Conservation (phyloP, 345 rosid genomes). For the Raphanus sativus region DNA sequence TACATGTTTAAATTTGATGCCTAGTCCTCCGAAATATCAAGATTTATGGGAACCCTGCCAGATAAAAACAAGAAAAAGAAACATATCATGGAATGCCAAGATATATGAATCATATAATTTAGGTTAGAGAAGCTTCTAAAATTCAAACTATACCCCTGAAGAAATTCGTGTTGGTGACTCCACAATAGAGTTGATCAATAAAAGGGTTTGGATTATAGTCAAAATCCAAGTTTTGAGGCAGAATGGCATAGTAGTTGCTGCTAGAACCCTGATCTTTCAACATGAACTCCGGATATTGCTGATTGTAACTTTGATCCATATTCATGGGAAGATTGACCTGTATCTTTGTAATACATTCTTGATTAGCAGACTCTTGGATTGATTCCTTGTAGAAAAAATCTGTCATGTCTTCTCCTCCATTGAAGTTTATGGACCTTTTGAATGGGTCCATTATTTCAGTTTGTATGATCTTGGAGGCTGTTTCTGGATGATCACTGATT, state of each 20-base stretch:
- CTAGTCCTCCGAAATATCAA: neutral
- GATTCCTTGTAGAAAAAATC: slow-evolving; percentile 29
- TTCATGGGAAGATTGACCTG: slow-evolving; percentile 36
- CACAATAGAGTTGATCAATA: slow-evolving; percentile 40
- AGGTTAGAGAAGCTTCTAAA: neutral
- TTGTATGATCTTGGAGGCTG: slow-evolving; percentile 30
- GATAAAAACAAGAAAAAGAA: slow-evolving; percentile 14
- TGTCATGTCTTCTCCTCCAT: slow-evolving; percentile 25
- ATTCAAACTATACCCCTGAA: slow-evolving; percentile 40
- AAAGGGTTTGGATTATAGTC: slow-evolving; percentile 39
- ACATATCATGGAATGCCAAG: slow-evolving; percentile 10
- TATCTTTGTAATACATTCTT: slow-evolving; percentile 37
- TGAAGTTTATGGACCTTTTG: slow-evolving; percentile 32
- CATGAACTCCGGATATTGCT: slow-evolving; percentile 34
- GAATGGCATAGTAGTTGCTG: slow-evolving; percentile 38
- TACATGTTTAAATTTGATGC: slow-evolving; percentile 18
- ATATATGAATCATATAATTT: neutral
- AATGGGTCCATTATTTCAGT: slow-evolving; percentile 35
- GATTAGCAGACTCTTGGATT: slow-evolving; percentile 8
- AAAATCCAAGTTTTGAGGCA: slow-evolving; percentile 50
- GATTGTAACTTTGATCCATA: slow-evolving; percentile 34
- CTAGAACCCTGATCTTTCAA: slow-evolving; percentile 38
- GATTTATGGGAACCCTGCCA: slow-evolving; percentile 47
- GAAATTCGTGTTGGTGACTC: slow-evolving; percentile 40
- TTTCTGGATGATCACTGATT: slow-evolving; percentile 29